These are phyloP conservation scores for Fusarium nanum DNA, from an alignment of 2,329 filamentous ascomycete genomes.

Conservation along the genomic window DNA sequence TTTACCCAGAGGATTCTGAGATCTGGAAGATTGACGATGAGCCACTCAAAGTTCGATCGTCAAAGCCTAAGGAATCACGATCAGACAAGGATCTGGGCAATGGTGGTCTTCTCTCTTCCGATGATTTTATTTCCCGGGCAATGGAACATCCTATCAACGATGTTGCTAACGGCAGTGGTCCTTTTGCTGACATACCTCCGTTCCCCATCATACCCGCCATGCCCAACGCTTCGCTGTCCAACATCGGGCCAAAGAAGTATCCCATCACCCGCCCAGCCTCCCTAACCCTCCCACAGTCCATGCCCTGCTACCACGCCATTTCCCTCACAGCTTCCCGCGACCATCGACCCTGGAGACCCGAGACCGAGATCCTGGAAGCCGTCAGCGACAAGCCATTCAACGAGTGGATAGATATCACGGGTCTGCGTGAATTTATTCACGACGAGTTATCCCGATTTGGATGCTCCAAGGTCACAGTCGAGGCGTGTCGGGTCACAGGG, in stretches of 20 bases:
- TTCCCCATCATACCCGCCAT: too few relatives aligned
- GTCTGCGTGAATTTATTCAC: background rate
- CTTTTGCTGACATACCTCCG: too few relatives aligned
- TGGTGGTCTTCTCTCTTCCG: accelerated
- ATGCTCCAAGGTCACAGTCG: background rate
- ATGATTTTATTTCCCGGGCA: too few relatives aligned
- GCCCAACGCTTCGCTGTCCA: too few relatives aligned
- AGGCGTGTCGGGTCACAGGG: background rate
- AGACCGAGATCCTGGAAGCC: background rate
- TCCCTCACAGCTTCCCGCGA: too few relatives aligned
- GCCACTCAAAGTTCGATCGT: background rate
- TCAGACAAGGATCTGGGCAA: background rate
- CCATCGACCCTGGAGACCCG: too few relatives aligned
- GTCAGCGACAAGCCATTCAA: background rate
- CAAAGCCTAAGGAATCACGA: background rate
- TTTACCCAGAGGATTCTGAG: background rate
- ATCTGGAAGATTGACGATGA: background rate
- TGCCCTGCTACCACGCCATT: too few relatives aligned
- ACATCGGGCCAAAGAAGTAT: too few relatives aligned
- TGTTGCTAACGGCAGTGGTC: too few relatives aligned
- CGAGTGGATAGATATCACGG: background rate
- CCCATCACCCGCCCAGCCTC: too few relatives aligned
- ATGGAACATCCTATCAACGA: too few relatives aligned
- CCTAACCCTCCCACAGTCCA: background rate
- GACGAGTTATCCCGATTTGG: too few relatives aligned